Conservation (phyloP, 139 green algal species). For the Chlamydomonas schloesseri region DNA sequence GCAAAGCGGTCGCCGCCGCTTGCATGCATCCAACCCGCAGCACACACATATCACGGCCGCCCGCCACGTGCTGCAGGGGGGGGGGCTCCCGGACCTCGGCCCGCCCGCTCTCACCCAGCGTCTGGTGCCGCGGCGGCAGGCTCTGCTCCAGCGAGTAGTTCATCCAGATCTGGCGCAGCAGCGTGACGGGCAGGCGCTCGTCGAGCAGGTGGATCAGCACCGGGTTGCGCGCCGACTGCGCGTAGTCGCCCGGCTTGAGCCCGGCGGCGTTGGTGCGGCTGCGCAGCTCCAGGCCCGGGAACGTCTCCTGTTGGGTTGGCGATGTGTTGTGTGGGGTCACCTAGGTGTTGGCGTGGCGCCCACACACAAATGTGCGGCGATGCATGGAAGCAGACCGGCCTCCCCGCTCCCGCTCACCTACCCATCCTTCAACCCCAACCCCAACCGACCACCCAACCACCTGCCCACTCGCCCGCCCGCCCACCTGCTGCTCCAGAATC, state of each 20-base stretch:
- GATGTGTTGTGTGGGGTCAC: too few relatives aligned
- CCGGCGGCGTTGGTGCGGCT: conserved; percentile 45
- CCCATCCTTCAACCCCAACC: too few relatives aligned
- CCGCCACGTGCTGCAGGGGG: too few relatives aligned
- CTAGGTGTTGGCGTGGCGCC: too few relatives aligned
- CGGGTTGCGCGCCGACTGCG: conserved; percentile 50
- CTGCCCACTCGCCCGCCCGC: not conserved
- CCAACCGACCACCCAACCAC: not conserved
- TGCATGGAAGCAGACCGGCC: too few relatives aligned
- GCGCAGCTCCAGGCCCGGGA: conserved; percentile 59
- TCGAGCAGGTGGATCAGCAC: conserved; percentile 70
- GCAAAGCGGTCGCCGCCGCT: too few relatives aligned
- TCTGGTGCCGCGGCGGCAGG: conserved; percentile 53
- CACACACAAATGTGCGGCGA: too few relatives aligned
- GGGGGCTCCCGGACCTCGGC: too few relatives aligned
- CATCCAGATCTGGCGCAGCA: conserved; percentile 62
- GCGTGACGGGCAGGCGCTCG: conserved; percentile 55
- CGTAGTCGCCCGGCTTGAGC: conserved; percentile 59
- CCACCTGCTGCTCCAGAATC: conserved; percentile 53
- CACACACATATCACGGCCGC: too few relatives aligned
- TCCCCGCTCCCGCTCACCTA: too few relatives aligned
- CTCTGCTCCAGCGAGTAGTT: conserved; percentile 60
- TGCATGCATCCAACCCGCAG: too few relatives aligned
- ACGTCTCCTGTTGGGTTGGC: conserved; percentile 13
- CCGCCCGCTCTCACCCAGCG: conserved; percentile 53